Evolutionary conservation across 345 rosid species (phyloP), one percentile per base, ranked within the genome.

Genomic region (Lumnitzera racemosa): DNA sequence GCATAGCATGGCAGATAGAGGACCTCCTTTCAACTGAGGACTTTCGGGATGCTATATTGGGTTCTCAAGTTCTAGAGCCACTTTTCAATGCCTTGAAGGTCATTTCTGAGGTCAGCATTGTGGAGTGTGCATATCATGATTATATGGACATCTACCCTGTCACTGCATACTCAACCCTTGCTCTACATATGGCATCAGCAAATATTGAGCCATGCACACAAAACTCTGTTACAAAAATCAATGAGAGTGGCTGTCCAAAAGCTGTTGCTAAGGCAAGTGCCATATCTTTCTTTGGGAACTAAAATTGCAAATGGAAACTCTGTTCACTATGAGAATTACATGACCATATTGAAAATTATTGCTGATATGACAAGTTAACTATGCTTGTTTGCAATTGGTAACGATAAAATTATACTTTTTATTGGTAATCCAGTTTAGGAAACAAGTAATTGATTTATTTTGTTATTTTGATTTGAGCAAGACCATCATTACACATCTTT

Each of bases 1-100:
- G 96, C 67, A 73, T 87, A 77, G 82, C 97, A 43, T 94, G 97
- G 96, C 97, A 94, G 61, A 72, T 94, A 74, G 88, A 83, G 74
- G 91, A 86, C 59, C 62, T 94, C 53, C 85, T 94, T 64, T 59
- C 27, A 53, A 69, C 51, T 2, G 89, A 82, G 73, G 83, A 81
- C 49, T 51, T 73, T 48, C 73, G 75, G 74, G 79, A 76, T 61
- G 91, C 83, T 29, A 24, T 84, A 47, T 60, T 90, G 51, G 74
- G 64, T 46, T 88, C 91, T 76, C 80, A 73, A 56, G 58, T 62
- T 76, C 75, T 83, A 57, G 96, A 87, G 57, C 65, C 60, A 14
- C 43, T 71, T 51, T 61, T 81, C 49, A 56, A 58, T 58, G 83
- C 91, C 76, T 67, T 94, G 49, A 88, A 82, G 70, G 86, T 80